Conservation (phyloP, 352 stramenopile genomes). For the Globisporangium cystogenes region DNA sequence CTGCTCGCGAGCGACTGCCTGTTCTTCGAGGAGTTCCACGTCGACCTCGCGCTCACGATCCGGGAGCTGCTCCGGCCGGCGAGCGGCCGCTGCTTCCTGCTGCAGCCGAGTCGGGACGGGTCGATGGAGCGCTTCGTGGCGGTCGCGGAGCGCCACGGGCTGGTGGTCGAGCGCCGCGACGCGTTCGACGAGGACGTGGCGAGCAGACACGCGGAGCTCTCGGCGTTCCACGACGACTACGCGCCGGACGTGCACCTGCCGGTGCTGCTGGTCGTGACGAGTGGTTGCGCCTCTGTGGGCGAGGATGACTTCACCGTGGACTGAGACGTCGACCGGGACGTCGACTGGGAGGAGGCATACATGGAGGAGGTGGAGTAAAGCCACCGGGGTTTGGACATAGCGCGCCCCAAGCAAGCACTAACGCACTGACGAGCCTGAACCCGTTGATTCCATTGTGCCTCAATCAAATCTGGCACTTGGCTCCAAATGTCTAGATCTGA, state of each 20-base stretch:
- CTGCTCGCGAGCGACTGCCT: conserved; percentile 81
- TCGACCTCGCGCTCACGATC: conserved; percentile 67
- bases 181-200: conserved; percentile 42
- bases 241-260: conserved; percentile 66
- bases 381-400: too few relatives aligned
- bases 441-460: too few relatives aligned
- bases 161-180: conserved; percentile 24
- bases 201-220: conserved; percentile 28
- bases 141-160: conserved; percentile 31
- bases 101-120: conserved; percentile 66
- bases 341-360: too few relatives aligned
- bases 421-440: too few relatives aligned
- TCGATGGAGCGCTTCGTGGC: conserved; percentile 75
- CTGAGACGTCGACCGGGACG: too few relatives aligned
- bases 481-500: not conserved
- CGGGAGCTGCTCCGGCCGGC: conserved; percentile 34
- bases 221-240: conserved; percentile 37
- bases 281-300: too few relatives aligned
- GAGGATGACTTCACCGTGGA: too few relatives aligned
- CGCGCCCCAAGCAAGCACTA: too few relatives aligned
- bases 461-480: not conserved
- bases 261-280: conserved; percentile 40
- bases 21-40: conserved; percentile 86
- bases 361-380: too few relatives aligned
- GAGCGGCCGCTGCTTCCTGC: conserved; percentile 51